Percentiles rank a stretch among this genome's conserved stretches.
phyloP scores from a whole-genome alignment of 805 yeast species.

The Priceomyces fermenticarens region DNA sequence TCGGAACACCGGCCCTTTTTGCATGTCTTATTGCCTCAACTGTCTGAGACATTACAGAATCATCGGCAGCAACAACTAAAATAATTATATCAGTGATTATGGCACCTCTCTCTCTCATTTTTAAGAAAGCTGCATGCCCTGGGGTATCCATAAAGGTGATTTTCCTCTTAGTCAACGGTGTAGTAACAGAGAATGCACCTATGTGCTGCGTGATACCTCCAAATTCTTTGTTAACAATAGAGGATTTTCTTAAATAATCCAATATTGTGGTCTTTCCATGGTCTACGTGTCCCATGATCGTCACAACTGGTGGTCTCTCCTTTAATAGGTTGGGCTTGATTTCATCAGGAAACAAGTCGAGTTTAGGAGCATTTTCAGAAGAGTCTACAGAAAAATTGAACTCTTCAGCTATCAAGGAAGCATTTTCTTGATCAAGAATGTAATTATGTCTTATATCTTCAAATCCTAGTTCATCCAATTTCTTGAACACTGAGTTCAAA shows the following conservation, averaged over 20 bases:
- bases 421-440: slow-evolving; percentile 83
- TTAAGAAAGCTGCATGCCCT: slow-evolving; percentile 95
- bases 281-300: slow-evolving; percentile 98
- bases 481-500: slow-evolving; percentile 54
- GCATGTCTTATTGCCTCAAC: slow-evolving; percentile 94
- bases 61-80: slow-evolving; percentile 95
- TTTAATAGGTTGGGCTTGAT: slow-evolving; percentile 45
- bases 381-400: slow-evolving; percentile 63
- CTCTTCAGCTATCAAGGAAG: slow-evolving; percentile 84
- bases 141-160: slow-evolving; percentile 96
- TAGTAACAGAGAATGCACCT: slow-evolving; percentile 90
- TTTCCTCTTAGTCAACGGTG: slow-evolving; percentile 67
- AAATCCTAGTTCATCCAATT: slow-evolving; percentile 69
- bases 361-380: slow-evolving; percentile 58
- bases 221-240: slow-evolving; percentile 78
- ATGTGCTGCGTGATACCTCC: slow-evolving; percentile 99
- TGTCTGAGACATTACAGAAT: slow-evolving; percentile 97
- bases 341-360: slow-evolving; percentile 57
- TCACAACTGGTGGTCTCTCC: slow-evolving; percentile 87
- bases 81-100: slow-evolving; percentile 88
- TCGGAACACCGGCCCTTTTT: slow-evolving; percentile 71
- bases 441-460: slow-evolving; percentile 67
- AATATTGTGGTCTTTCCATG: slow-evolving; percentile 96
- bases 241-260: slow-evolving; percentile 80
- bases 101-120: slow-evolving; percentile 97